phyloP scores from a whole-genome alignment of 177 flowering plant genomes.

The Tripterygium wilfordii region DNA sequence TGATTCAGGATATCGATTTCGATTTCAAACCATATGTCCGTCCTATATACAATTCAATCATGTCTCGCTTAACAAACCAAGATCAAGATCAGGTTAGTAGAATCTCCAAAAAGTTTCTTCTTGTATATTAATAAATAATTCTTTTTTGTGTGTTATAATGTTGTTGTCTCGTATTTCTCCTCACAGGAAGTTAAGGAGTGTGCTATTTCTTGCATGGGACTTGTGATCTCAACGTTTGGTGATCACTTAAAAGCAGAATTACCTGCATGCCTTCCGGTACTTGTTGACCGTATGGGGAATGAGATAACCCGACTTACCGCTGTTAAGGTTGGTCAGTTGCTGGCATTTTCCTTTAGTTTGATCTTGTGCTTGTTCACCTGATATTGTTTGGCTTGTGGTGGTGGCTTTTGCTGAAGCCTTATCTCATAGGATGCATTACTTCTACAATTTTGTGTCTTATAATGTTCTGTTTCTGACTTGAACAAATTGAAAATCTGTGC shows the following conservation, averaged over 20 bases:
- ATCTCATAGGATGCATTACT: too few species aligned
- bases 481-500: too few species aligned
- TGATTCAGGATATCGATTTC: slow-evolving; percentile 56
- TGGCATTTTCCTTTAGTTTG: too few species aligned
- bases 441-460: too few species aligned
- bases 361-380: not conserved
- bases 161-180: slow-evolving; percentile 9
- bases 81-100: slow-evolving; percentile 94
- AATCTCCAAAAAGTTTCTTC: not conserved
- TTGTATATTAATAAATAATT: not conserved
- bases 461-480: too few species aligned
- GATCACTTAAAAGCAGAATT: slow-evolving; percentile 74
- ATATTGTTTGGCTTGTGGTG: not conserved
- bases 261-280: slow-evolving; percentile 88
- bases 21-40: slow-evolving; percentile 83
- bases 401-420: not conserved
- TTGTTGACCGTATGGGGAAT: slow-evolving; percentile 99
- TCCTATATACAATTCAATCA: slow-evolving; percentile 86
- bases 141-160: not conserved
- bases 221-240: slow-evolving; percentile 91
- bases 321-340: slow-evolving; percentile 73
- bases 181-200: slow-evolving; percentile 98
- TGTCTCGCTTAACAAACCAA: slow-evolving; percentile 91
- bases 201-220: slow-evolving; percentile 98
- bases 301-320: slow-evolving; percentile 98